Base-by-base conservation (phyloP, 2,329 filamentous ascomycete genomes). In the Xylariaceae sp. region DNA sequence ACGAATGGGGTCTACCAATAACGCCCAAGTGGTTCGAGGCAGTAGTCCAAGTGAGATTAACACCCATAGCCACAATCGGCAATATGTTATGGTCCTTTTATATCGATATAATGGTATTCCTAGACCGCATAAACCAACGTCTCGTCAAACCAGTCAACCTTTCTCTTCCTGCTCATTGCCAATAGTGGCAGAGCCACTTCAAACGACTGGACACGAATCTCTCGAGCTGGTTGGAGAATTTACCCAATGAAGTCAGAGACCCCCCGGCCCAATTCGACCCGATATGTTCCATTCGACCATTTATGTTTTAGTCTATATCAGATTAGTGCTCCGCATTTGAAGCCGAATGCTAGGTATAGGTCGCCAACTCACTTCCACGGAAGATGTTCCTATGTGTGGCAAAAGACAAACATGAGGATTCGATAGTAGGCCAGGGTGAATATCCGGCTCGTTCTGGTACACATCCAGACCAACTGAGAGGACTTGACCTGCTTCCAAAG, bases 361-460 rank as follows among this genome's bases (percentile, higher is more conserved):
- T n/a, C n/a, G n/a, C n/a, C n/a, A n/a, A 31, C 2, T 38, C 31
- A 46, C 44, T 36, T 46, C 89, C 28, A 84, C 73, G 0, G 88
- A 93, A 78, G 82, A 90, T 0, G 90, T 51, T 28, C 49, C 49
- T 44, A 51, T 51, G 40, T 95, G 90, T 47, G 90, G 90, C 34
- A 95, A 73, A 28, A 96, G 75, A 62, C 93, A 75, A 18, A 89
- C 88, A 60, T 83, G 80, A 2, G 82, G 82, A 65, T 93, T 92
- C 14, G 74, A 72, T 13, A 92, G 60, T 40, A 95, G 74, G 1
- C 86, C 88, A 0, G 84, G 84, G 64, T 94, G 88, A 28, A 95
- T 74, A 52, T 81, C 76, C 0, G 90, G 90, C 69, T 95, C 90
- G 36, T 91, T 77, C 66, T 95, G 90, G 64, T 85, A 95, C 45